Conservation (phyloP, 352 stramenopile genomes). For the Phytophthora capsici region DNA sequence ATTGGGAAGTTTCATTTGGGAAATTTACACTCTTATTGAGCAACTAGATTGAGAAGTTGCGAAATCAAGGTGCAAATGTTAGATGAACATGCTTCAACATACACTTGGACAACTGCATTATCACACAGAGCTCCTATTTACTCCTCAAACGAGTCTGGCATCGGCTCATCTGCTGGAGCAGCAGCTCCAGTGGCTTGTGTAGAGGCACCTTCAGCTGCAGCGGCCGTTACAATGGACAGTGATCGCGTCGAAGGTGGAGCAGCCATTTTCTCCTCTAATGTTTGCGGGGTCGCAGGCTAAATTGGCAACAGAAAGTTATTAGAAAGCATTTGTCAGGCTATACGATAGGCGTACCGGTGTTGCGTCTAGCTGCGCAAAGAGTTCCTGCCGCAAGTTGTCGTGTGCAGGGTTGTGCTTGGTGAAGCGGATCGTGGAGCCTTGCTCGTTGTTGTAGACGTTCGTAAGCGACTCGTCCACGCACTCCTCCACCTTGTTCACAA, state of each 20-base stretch:
- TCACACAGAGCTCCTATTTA: constrained; percentile 14
- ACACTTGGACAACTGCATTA: neutral
- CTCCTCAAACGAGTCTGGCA: constrained; percentile 39
- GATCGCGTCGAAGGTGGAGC: constrained; percentile 36
- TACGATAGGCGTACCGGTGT: constrained; percentile 22
- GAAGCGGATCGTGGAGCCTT: constrained; percentile 89
- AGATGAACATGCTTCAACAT: constrained; percentile 14
- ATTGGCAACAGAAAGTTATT: neutral
- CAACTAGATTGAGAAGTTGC: constrained; percentile 15
- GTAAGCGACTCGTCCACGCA: constrained; percentile 95
- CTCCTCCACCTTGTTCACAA: constrained; percentile 89
- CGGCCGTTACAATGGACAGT: constrained; percentile 49
- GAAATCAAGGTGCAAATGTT: constrained; percentile 9
- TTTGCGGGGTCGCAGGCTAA: constrained; percentile 32
- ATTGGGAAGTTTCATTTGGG: constrained; percentile 29
- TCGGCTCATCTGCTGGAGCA: constrained; percentile 39
- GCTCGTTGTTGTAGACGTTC: constrained; percentile 93
- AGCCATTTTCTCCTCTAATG: constrained; percentile 48
- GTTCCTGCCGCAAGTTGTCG: constrained; percentile 77
- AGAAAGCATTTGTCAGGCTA: neutral
- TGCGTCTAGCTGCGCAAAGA: constrained; percentile 76
- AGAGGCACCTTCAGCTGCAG: constrained; percentile 36
- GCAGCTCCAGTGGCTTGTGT: constrained; percentile 15
- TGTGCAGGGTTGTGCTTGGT: constrained; percentile 85
- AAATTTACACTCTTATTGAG: neutral